phyloP scores from a whole-genome alignment of 495 filamentous ascomycete species.

The Aspergillus bertholletiae region DNA sequence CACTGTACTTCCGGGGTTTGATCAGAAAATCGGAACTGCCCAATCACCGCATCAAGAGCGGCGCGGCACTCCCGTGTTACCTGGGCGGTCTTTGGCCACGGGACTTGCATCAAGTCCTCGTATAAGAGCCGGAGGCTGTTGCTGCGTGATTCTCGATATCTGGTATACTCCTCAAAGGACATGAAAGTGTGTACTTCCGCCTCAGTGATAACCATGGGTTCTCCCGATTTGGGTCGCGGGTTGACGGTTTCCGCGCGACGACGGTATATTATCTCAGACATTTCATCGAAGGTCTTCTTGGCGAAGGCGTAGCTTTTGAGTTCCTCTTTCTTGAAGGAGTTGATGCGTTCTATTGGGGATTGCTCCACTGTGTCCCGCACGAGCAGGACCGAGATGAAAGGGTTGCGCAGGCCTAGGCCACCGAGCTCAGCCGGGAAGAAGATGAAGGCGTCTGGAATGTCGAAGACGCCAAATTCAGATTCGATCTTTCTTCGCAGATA shows the following conservation, averaged over 20 bases:
- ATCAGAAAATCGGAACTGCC: neutral
- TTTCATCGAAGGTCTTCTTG: constrained; percentile 30
- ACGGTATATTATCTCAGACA: constrained; percentile 8
- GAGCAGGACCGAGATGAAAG: constrained; percentile 45
- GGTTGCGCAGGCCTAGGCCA: constrained; percentile 53
- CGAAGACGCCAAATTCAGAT: constrained; percentile 45
- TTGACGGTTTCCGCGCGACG: neutral
- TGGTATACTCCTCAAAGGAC: constrained; percentile 44
- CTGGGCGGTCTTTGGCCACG: constrained; percentile 13
- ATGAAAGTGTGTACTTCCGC: constrained; percentile 35
- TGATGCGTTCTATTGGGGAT: constrained; percentile 30
- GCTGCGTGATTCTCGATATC: constrained; percentile 37
- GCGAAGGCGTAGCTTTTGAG: constrained; percentile 26
- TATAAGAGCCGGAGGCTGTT: constrained; percentile 18
- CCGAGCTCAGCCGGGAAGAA: constrained; percentile 51
- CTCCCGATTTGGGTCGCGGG: neutral
- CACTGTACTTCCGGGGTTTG: constrained; percentile 38
- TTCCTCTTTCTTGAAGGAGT: constrained; percentile 35
- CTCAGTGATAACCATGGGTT: neutral
- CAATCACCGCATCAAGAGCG: neutral
- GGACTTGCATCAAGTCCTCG: constrained; percentile 16
- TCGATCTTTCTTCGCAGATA: constrained; percentile 48
- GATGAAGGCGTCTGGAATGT: constrained; percentile 58
- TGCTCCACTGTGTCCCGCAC: constrained; percentile 28
- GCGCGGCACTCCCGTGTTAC: constrained; percentile 4